Base-by-base conservation (phyloP, 345 rosid genomes). In the Luvunga scandens region DNA sequence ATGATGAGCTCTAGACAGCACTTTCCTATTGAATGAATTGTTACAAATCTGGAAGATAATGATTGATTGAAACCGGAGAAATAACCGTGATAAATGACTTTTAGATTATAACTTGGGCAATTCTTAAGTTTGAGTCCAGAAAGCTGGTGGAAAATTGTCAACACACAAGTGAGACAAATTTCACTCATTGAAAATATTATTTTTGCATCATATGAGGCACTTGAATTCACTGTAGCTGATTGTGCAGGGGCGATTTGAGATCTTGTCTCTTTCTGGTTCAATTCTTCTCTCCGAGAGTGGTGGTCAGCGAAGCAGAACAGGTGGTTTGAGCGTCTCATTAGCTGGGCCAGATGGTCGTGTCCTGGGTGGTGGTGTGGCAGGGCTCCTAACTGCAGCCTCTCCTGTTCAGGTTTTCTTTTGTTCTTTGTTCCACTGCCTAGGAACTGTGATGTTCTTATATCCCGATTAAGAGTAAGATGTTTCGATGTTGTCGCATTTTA, bases 341-440 rank as follows among this genome's bases (percentile, higher is more conserved):
- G 72, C 89, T 62, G 89, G 87, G 27, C 81, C 87, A 61, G 89
- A 87, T 77, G 89, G 89, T 14, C 84, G 87, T 31, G 84, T 87
- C 61, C 76, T 87, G 10, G 89, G 89, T 66, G 89, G 89, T 50
- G 70, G 86, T n/a, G 87, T 87, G 45, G 87, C 89, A 31, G 89
- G 89, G 69, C 83, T 84, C 22, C 78, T 87, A 69, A 80, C 57
- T 7, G 89, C 89, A 38, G 87, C 87, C 61, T 71, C 87, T 22
- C 87, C 89, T 31, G 85, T 87, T 55, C 89, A 84, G 89, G 89
- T 82, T 28, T 56, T 57, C 9, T 33, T 7, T 18, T 34, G 64
- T 27, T 31, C 28, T 21, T 64, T 60, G 14, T 45, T 75, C 62
- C 10, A 57, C 62, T 57, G 62, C 62, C 62, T 57, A 57, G 8